Evolutionary conservation across 2,329 filamentous ascomycete species (phyloP).

Genomic region (Pestalotiopsis sp.): DNA sequence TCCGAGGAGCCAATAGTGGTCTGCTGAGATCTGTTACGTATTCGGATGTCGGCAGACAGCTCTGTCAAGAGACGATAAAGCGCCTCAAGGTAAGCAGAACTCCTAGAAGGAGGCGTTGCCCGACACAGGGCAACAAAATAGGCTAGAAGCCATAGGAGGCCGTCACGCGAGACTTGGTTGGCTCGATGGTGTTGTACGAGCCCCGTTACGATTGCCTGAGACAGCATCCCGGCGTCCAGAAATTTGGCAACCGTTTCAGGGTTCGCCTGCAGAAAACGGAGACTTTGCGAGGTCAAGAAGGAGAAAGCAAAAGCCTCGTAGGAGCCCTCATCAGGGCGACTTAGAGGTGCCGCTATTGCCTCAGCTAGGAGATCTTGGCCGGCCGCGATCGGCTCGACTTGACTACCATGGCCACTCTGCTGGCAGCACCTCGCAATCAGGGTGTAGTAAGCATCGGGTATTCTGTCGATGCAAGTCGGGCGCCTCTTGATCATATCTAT

Average conservation of each 20-base stretch:
- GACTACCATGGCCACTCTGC: constrained; percentile 19
- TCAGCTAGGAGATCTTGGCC: constrained; percentile 22
- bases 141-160: constrained; percentile 66
- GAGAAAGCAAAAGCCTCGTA: constrained; percentile 32
- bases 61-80: constrained; percentile 57
- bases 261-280: constrained; percentile 45
- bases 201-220: constrained; percentile 41
- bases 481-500: constrained; percentile 31
- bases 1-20: constrained; percentile 40
- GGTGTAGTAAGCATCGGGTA: constrained; percentile 41
- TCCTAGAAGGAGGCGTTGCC: constrained; percentile 26
- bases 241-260: constrained; percentile 35
- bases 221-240: constrained; percentile 44
- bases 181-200: constrained; percentile 30
- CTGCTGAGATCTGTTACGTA: constrained; percentile 33
- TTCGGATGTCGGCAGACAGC: constrained; percentile 53
- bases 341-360: constrained; percentile 27
- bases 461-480: constrained; percentile 30
- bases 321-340: constrained; percentile 15
- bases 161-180: constrained; percentile 34
- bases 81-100: constrained; percentile 46
- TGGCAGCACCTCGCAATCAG: constrained; percentile 40
- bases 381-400: constrained; percentile 16
- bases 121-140: constrained; percentile 65
- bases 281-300: constrained; percentile 31